phyloP scores from a whole-genome alignment of 1,284 basidiomycete species.

The Pseudomicrostroma phylloplanum region DNA sequence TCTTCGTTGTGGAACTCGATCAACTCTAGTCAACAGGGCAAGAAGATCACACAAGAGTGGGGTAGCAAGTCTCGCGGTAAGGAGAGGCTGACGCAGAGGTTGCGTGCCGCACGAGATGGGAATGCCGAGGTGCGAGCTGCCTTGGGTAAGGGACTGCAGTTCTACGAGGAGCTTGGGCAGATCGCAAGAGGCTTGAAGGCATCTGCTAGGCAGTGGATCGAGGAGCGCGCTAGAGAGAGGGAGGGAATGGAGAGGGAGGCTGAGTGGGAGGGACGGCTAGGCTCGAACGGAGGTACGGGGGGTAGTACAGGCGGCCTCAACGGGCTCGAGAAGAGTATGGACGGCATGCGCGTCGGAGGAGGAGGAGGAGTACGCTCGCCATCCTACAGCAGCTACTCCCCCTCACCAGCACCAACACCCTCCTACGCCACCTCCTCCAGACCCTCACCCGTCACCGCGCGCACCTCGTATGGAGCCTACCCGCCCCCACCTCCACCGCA shows the following conservation, averaged over 20 bases:
- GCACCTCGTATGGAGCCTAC: background rate
- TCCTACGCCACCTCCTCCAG: too few relatives aligned
- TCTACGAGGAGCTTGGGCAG: conserved; percentile 75
- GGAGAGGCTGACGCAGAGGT: conserved; percentile 65
- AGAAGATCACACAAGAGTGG: conserved; percentile 65
- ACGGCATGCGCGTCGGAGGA: conserved; percentile 15
- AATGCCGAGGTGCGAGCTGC: conserved; percentile 83
- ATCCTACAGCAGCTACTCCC: background rate
- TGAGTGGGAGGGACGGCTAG: conserved; percentile 65
- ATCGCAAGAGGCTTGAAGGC: conserved; percentile 61
- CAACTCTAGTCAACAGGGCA: conserved; percentile 9
- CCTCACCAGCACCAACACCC: too few relatives aligned
- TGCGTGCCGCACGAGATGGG: conserved; percentile 68
- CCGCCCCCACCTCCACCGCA: conserved; percentile 5
- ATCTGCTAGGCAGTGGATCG: conserved; percentile 63
- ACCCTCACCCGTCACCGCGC: background rate
- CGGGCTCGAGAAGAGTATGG: conserved; percentile 14
- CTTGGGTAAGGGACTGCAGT: conserved; percentile 75
- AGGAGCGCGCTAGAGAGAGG: conserved; percentile 65
- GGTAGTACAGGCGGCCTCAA: conserved; percentile 1
- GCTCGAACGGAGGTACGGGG: background rate
- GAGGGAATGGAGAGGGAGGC: conserved; percentile 64
- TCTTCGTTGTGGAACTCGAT: conserved; percentile 7
- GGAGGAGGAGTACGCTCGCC: conserved; percentile 10
- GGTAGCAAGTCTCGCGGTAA: conserved; percentile 70